Base-by-base conservation (phyloP, 257 asterid genomes). In the Ehretia macrophylla region DNA sequence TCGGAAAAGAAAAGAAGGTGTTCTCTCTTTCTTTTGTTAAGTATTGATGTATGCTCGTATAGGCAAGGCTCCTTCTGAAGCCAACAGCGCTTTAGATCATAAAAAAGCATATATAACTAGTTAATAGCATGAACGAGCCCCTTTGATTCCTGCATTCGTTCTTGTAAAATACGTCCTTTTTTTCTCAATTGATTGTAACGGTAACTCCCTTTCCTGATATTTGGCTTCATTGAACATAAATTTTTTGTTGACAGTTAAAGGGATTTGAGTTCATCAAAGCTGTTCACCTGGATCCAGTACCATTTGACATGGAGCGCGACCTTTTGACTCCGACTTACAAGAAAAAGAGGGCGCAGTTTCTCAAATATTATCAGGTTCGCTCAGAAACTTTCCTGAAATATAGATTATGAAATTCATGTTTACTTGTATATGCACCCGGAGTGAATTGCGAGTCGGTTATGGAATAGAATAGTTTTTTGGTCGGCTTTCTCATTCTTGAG, bases 231-330 rank as follows among this genome's bases (percentile, higher is more conserved):
- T 54, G 39, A 8, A 10, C 14, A 32, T 54, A 14, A 32, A 56
- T n/a, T 23, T 62, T 54, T 1, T 52, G 38, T 56, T 63, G 53
- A 66, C 82, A 88, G 96, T 62, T 88, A 38, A 88, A 78, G 78
- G 96, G 96, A 18, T 88, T 88, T 67, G 96, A 88, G 78, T 51
- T 81, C 63, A 74, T 88, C 75, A 88, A 83, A 75, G 81, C 71
- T 13, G 75, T 85, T 21, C 77, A 76, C 60, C 81, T 88, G 46
- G 95, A 88, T 21, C 81, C 88, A 0, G 61, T 20, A 46, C 90
- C 96, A 56, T 88, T 88, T 47, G 90, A 88, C 68, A 88, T 88
- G 92, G 96, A 88, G 32, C 90, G 96, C 3, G 84, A 81, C 60
- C 93, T 85, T 69, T 55, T 85, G 27, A 85, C 95, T 18, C 95